Conservation (phyloP, 208 protist species). For the Wallacemonas sp. region DNA sequence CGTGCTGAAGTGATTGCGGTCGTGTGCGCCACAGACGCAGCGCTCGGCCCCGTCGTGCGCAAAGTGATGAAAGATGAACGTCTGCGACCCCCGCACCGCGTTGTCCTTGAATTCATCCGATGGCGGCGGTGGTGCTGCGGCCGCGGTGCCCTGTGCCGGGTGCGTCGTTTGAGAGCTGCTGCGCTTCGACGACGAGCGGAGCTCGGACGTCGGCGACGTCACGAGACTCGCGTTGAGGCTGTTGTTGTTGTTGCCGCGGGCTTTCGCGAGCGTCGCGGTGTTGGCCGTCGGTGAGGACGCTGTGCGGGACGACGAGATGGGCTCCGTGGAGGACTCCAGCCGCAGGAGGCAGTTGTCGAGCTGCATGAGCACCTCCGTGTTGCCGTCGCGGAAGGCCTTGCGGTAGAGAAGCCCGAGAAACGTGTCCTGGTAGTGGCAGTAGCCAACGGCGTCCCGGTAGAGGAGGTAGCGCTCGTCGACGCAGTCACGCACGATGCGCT, state of each 20-base stretch:
- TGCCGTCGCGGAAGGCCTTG: conserved; percentile 57
- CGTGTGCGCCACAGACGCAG: conserved; percentile 60
- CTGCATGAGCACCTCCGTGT: conserved; percentile 61
- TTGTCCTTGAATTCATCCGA: conserved; percentile 33
- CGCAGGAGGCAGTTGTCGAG: conserved; percentile 79
- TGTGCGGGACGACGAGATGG: neutral
- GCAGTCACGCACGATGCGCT: conserved; percentile 53
- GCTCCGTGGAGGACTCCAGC: conserved; percentile 29
- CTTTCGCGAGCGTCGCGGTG: conserved; percentile 15
- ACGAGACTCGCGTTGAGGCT: conserved; percentile 1
- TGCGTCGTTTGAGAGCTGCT: too few relatives aligned
- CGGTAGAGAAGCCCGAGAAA: conserved; percentile 76
- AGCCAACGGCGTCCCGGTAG: conserved; percentile 54
- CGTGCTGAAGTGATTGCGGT: conserved; percentile 55
- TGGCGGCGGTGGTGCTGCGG: neutral
- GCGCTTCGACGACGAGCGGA: too few relatives aligned
- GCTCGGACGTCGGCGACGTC: too few relatives aligned
- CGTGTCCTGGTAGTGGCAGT: conserved; percentile 65
- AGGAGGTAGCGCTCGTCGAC: conserved; percentile 82
- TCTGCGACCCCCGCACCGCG: conserved; percentile 25
- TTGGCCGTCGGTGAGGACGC: conserved; percentile 15
- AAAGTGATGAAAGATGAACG: conserved; percentile 80
- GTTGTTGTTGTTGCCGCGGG: neutral
- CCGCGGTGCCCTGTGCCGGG: too few relatives aligned
- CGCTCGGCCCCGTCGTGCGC: conserved; percentile 39